These are phyloP conservation scores for Leishmania arabica DNA, from an alignment of 208 protist species.

Conservation along the genomic window DNA sequence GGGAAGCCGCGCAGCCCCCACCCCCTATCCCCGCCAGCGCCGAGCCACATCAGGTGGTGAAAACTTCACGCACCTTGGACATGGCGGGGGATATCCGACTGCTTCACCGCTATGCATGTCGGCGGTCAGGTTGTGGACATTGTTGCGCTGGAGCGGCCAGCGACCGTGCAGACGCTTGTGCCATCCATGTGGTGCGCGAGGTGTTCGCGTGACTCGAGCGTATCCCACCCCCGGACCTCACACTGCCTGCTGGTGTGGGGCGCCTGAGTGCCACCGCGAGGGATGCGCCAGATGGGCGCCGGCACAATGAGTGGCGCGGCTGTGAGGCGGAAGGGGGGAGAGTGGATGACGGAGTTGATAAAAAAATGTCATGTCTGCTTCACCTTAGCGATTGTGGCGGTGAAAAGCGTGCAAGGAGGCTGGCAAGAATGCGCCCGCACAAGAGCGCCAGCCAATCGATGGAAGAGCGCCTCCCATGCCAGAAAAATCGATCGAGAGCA, in stretches of 20 bases:
- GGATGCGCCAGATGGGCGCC: no score
- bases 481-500: not conserved
- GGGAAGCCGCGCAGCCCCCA: not conserved
- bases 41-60: not conserved
- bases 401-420: not conserved
- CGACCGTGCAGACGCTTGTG: not conserved
- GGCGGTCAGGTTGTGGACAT: not conserved
- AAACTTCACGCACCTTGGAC: not conserved
- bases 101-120: not conserved
- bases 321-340: not conserved
- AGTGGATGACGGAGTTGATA: not conserved
- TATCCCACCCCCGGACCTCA: no score
- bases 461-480: not conserved
- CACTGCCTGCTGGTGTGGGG: not conserved
- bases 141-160: not conserved
- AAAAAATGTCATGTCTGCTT: no score
- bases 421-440: not conserved
- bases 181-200: no score
- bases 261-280: no score
- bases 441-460: not conserved
- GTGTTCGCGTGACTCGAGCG: not conserved
- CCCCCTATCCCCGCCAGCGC: not conserved
- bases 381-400: not conserved
- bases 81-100: not conserved
- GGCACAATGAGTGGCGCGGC: not conserved